Conservation (phyloP, 805 yeast species). For the Candida piceae region DNA sequence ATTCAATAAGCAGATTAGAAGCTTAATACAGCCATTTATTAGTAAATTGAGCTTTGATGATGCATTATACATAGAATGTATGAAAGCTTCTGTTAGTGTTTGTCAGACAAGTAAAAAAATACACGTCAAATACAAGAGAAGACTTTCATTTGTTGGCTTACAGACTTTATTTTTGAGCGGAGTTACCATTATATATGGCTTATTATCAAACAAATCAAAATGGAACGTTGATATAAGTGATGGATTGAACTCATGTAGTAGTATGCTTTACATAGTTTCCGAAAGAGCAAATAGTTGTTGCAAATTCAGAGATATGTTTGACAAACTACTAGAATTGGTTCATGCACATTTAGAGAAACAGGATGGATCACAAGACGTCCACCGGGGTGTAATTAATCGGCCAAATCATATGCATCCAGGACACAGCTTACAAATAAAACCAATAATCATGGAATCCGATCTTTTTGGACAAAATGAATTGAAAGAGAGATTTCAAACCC, state of each 20-base stretch:
- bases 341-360: background rate
- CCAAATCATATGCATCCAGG: no score
- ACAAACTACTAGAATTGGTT: slow-evolving; percentile 9
- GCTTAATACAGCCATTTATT: slow-evolving; percentile 13
- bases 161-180: slow-evolving; percentile 17
- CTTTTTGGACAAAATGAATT: slow-evolving; percentile 4
- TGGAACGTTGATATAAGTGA: slow-evolving; percentile 13
- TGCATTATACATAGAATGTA: slow-evolving; percentile 11
- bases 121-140: slow-evolving; percentile 7
- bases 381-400: no score
- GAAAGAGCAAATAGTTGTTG: slow-evolving; percentile 12
- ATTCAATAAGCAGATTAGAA: slow-evolving; percentile 15
- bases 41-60: slow-evolving; percentile 3
- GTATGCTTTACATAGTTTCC: slow-evolving; percentile 12
- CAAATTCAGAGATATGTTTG: slow-evolving; percentile 15
- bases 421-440: background rate
- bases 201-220: slow-evolving; percentile 9
- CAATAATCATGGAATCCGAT: no score
- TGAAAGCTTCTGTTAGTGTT: slow-evolving; percentile 9
- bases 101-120: slow-evolving; percentile 14
- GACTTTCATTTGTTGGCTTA: slow-evolving; percentile 14
- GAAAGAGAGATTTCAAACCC: background rate
- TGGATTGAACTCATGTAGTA: slow-evolving; percentile 12
- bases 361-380: background rate
- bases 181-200: slow-evolving; percentile 15